Base-by-base conservation (phyloP, 805 yeast species). In the Blastobotrys americana region DNA sequence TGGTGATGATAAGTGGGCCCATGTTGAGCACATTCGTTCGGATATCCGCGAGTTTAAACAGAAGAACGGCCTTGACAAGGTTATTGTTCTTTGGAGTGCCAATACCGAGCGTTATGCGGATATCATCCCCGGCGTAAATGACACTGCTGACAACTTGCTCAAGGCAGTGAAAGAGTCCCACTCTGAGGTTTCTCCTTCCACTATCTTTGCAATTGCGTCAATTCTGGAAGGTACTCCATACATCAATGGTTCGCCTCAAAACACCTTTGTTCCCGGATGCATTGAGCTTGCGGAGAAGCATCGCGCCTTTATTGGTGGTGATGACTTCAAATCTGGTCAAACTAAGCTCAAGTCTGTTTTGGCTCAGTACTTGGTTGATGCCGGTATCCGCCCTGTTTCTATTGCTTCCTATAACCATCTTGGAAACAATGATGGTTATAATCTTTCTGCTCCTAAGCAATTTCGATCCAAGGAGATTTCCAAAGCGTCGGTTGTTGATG, bases 241-340 rank as follows among this genome's bases (percentile, higher is more conserved):
- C 71, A 86, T 89, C 66, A 89, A 89, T 60, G 97, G 97, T 39
- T 87, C 96, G 34, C 97, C 97, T 43, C 97, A 89, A 70, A 89
- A 89, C 73, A 90, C 97, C 43, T 89, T 90, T 70, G 96, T 87
- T 45, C 97, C 97, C 18, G 97, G 97, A 54, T 84, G 83, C 51
- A 76, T 90, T 60, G 88, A 87, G 67, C 77, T 89, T 55, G 95
- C 97, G 39, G 95, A 88, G 67, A 61, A 73, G 57, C 63, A 85
- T 64, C 67, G 75, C 52, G 69, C 84, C 27, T 85, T 82, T 63
- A 88, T 89, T 59, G 97, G 95, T 46, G 97, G 97, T 57, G 97
- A 89, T 67, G 97, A 89, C 68, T 89, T 89, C 76, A 89, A 89
- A 74, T 78, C 89, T 57, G 97, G 97, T 48, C 97, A 89, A 72